A percentile compares a stretch with the other conserved stretches of the same genome.
phyloP scores from a whole-genome alignment of 305 asterid genomes.

The Galium porrigens region DNA sequence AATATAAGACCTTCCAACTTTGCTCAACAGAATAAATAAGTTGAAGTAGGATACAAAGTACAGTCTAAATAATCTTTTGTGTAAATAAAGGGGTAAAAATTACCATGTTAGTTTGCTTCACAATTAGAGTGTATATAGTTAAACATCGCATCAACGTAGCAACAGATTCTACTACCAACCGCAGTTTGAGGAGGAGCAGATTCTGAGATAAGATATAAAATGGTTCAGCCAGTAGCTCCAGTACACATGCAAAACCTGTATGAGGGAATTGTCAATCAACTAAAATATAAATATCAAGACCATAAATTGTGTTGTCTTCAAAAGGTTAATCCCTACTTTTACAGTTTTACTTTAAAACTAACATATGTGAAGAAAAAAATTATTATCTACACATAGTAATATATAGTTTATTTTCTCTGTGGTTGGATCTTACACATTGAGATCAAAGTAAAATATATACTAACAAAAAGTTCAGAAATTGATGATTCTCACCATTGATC shows the following conservation, averaged over 20 bases:
- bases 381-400: neutral
- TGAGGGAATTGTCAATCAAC: neutral
- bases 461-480: neutral
- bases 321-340: neutral
- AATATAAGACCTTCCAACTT: neutral
- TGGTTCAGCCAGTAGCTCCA: conserved; percentile 90
- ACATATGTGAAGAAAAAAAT: neutral
- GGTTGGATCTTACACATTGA: neutral
- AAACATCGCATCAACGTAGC: conserved; percentile 74
- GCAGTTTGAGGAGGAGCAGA: conserved; percentile 63
- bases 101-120: conserved; percentile 59
- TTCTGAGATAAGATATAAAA: conserved; percentile 79
- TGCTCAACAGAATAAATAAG: neutral
- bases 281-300: conserved; percentile 1
- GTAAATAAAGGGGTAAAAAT: neutral
- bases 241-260: conserved; percentile 74
- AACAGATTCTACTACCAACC: conserved; percentile 65
- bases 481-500: conserved; percentile 42
- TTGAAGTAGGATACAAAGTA: neutral
- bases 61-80: neutral
- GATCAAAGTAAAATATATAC: neutral
- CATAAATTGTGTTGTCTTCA: neutral
- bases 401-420: neutral
- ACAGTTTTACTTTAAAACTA: neutral
- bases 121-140: conserved; percentile 51